phyloP scores from a whole-genome alignment of 2,329 filamentous ascomycete genomes.

The Fonsecaea pedrosoi region DNA sequence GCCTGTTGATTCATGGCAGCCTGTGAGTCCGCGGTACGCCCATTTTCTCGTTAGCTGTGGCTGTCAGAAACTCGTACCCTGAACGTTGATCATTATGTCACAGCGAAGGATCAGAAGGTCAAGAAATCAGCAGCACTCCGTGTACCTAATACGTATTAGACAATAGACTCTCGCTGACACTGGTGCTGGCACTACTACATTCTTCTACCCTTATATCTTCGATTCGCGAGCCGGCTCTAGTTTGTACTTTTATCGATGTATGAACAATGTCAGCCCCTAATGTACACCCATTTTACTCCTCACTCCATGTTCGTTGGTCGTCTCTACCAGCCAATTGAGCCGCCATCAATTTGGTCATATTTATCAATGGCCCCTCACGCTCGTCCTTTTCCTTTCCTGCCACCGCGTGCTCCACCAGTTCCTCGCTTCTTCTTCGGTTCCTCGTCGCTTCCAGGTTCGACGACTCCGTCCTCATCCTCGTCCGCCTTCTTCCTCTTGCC shows the following conservation, averaged over 20 bases:
- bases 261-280: background rate
- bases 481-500: constrained; percentile 36
- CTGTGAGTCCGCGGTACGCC: background rate
- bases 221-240: background rate
- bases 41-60: background rate
- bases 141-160: background rate
- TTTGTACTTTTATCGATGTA: background rate
- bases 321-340: background rate
- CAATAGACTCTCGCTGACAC: background rate
- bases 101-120: background rate
- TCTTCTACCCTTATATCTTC: background rate
- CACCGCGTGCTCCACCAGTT: constrained; percentile 22
- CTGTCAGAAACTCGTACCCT: too few species aligned
- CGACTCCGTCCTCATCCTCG: constrained; percentile 23
- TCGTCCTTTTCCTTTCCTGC: constrained; percentile 32
- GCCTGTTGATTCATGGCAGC: background rate
- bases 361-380: constrained; percentile 4
- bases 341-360: background rate
- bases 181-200: background rate
- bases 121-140: background rate
- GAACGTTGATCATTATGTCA: too few species aligned
- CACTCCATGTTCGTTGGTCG: background rate
- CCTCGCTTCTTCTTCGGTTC: constrained; percentile 33
- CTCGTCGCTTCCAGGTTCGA: constrained; percentile 24
- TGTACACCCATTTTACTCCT: background rate